Evolutionary conservation across 139 green algal species (phyloP), one percentile per base, ranked within the genome.

Genomic region (Spirogloea muscicola): DNA sequence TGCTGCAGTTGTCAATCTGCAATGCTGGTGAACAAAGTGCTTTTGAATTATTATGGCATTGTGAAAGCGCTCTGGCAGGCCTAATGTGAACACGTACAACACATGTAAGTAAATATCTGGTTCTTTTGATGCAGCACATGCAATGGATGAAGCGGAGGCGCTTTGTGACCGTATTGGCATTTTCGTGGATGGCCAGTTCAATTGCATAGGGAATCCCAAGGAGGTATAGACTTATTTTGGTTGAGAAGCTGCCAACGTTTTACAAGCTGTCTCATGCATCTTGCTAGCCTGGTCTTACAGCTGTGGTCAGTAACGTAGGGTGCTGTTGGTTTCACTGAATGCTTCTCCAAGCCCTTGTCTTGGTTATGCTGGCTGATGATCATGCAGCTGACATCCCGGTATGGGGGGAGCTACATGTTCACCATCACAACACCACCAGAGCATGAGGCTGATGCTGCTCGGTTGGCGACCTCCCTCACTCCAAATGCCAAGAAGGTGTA

Each of bases 131-230:
- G 18, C 72, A 80, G 64, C 75, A 3, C 75, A 85, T 36, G 86
- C 79, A 3, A 85, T 85, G 79, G 79, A 85, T 7, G 79, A 85
- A 38, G 79, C 79, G 21, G 67, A 80, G 85, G 80, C 76, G 52
- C 85, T 96, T 74, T 96, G 90, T 57, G 89, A 94, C 76, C 72
- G 89, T 21, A 59, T 94, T 33, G 88, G 87, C 52, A 92, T 93
- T 49, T 90, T 93, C 52, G 84, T 90, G 29, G 77, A 79, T 40
- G 88, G 89, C 5, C 60, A 73, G 37, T 73, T 94, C 48, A 33
- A 92, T 90, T 96, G 91, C 79, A 87, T 97, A 33, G 93, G 91
- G 58, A 90, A 86, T 49, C 93, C 93, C 31, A 89, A 91, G 64
- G 93, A 78, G 84, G 68, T 9, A 70, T n/a, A 55, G n/a, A 55